Percentiles rank a stretch among this genome's conserved stretches.
These are phyloP conservation scores for Lachnellula suecica DNA, from an alignment of 2,329 filamentous ascomycete genomes.

Conservation along the genomic window DNA sequence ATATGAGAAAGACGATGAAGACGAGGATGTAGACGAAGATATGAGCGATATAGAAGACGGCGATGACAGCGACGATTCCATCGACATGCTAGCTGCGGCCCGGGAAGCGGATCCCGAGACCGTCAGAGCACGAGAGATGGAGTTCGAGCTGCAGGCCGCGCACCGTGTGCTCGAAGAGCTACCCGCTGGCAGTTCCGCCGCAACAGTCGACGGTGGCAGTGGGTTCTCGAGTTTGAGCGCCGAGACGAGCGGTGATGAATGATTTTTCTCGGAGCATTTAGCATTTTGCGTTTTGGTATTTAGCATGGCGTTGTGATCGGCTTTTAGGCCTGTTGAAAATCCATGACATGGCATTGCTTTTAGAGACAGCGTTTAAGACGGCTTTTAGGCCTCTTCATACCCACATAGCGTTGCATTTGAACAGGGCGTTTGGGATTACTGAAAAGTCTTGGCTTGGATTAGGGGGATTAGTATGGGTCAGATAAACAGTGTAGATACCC, in stretches of 20 bases:
- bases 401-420: too few species aligned
- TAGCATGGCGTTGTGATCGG: too few species aligned
- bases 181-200: conserved; percentile 10
- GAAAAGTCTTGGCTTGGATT: too few species aligned
- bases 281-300: background rate
- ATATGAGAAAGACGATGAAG: too few species aligned
- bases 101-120: conserved; percentile 17
- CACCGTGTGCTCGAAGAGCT: background rate
- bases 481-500: too few species aligned
- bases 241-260: background rate
- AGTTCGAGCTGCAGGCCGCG: conserved; percentile 19
- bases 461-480: too few species aligned
- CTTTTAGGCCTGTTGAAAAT: too few species aligned
- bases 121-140: conserved; percentile 15
- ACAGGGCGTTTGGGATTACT: too few species aligned
- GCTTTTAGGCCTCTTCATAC: too few species aligned
- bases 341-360: background rate
- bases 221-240: conserved; percentile 10
- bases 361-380: too few species aligned
- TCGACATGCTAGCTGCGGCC: conserved; percentile 23
- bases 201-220: conserved; percentile 13
- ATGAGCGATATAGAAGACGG: conserved; percentile 12
- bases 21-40: conserved; percentile 8
- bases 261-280: background rate
- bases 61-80: conserved; percentile 19